Percentiles rank a stretch among this genome's conserved stretches.
Conservation (phyloP, 345 rosid species). For the Pelargonium nanum region DNA sequence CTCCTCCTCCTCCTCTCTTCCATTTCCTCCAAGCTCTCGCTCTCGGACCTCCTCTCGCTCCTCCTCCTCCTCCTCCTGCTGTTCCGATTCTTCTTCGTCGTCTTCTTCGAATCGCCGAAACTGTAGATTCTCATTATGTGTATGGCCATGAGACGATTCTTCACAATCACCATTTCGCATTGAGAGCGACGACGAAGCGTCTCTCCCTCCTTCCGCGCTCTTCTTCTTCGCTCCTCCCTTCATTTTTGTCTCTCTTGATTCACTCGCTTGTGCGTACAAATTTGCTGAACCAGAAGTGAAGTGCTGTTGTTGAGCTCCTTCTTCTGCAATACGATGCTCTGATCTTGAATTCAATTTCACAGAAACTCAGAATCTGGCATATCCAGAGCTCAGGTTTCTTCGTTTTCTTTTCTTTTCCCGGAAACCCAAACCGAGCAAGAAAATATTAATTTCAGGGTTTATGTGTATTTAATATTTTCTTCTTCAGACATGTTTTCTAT, state of each 20-base stretch:
- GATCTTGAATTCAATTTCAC: neutral
- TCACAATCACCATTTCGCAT: neutral
- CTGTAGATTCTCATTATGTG: neutral
- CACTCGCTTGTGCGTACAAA: too few relatives aligned
- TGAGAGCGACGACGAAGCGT: neutral
- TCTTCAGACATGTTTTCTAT: too few relatives aligned
- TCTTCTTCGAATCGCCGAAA: neutral
- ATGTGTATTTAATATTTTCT: too few relatives aligned
- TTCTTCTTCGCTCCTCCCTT: conserved; percentile 25
- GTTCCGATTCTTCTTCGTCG: conserved; percentile 10
- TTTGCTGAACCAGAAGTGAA: neutral
- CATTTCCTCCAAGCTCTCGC: conserved; percentile 22
- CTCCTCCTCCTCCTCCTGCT: conserved; percentile 9
- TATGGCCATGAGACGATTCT: neutral
- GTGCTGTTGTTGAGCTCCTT: neutral
- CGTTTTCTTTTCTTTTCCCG: too few relatives aligned
- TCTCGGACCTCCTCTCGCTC: conserved; percentile 20
- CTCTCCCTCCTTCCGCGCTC: neutral
- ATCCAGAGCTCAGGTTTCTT: neutral
- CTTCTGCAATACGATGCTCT: neutral
- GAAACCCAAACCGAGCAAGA: too few relatives aligned
- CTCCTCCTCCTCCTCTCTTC: conserved; percentile 28
- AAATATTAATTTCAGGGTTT: too few relatives aligned
- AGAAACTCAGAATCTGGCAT: neutral
- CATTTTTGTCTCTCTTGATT: conserved; percentile 7